Conservation (phyloP, 805 yeast species). For the Maudiozyma turicensis region DNA sequence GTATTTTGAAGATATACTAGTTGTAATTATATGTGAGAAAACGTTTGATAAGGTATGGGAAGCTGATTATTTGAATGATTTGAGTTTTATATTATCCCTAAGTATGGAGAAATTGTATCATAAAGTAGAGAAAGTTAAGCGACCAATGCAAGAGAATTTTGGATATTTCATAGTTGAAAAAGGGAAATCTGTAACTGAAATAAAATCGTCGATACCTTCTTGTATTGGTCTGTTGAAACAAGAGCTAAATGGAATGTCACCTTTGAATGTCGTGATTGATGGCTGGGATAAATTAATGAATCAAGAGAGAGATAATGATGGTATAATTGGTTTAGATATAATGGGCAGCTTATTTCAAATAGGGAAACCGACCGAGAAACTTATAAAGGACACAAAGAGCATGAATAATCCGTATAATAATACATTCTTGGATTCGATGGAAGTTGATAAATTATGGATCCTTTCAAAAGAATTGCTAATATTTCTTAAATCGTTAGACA, state of each 20-base stretch:
- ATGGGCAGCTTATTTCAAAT: slow-evolving; percentile 13
- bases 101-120: slow-evolving; percentile 18
- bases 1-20: slow-evolving; percentile 23
- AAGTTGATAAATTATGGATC: slow-evolving; percentile 18
- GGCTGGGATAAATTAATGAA: slow-evolving; percentile 16
- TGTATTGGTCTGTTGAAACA: slow-evolving; percentile 6
- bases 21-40: slow-evolving; percentile 18
- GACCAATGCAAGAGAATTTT: slow-evolving; percentile 10
- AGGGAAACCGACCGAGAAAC: neutral
- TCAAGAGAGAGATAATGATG: neutral
- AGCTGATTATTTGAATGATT: slow-evolving; percentile 19
- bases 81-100: slow-evolving; percentile 15
- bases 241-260: slow-evolving; percentile 3
- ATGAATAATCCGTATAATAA: neutral
- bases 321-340: slow-evolving; percentile 10
- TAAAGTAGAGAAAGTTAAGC: neutral
- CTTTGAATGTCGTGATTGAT: slow-evolving; percentile 20
- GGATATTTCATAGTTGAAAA: slow-evolving; percentile 18
- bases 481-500: slow-evolving; percentile 11
- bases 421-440: slow-evolving; percentile 18
- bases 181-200: neutral
- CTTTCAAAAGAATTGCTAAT: slow-evolving; percentile 18
- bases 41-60: slow-evolving; percentile 23
- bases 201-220: slow-evolving; percentile 21
- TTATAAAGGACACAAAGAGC: neutral